phyloP scores from a whole-genome alignment of 495 filamentous ascomycete species.

The Penicillium samsonianum region DNA sequence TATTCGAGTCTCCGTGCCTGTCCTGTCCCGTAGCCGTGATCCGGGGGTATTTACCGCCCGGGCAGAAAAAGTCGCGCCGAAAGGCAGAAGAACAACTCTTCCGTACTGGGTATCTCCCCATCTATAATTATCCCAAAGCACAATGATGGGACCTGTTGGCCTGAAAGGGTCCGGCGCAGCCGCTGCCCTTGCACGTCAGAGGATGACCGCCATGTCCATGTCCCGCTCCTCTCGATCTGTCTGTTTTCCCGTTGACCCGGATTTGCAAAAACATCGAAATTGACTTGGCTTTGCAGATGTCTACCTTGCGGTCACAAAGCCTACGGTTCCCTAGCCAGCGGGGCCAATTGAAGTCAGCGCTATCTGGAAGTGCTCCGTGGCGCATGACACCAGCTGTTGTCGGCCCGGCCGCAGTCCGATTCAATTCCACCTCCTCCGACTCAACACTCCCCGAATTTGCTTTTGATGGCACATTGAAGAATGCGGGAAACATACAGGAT shows the following conservation, averaged over 20 bases:
- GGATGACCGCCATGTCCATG: constrained; percentile 31
- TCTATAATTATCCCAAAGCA: constrained; percentile 21
- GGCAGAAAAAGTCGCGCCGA: constrained; percentile 44
- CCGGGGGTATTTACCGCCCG: constrained; percentile 29
- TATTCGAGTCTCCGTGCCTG: neutral
- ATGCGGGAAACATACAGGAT: constrained; percentile 35
- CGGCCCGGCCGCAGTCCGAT: constrained; percentile 36
- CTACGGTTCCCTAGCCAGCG: constrained; percentile 26
- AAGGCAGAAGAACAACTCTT: constrained; percentile 20
- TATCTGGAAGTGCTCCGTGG: constrained; percentile 31
- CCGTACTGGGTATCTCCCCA: constrained; percentile 16
- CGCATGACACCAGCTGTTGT: constrained; percentile 24
- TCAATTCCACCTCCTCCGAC: constrained; percentile 47
- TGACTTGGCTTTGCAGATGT: constrained; percentile 38
- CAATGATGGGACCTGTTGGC: constrained; percentile 42
- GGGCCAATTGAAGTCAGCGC: constrained; percentile 25
- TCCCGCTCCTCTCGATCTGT: constrained; percentile 43
- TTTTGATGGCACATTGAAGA: constrained; percentile 12
- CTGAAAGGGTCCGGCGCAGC: constrained; percentile 35
- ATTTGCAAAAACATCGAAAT: constrained; percentile 16
- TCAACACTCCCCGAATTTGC: constrained; percentile 24
- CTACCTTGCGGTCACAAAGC: constrained; percentile 37
- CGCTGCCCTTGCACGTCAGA: constrained; percentile 38
- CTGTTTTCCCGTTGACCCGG: constrained; percentile 21
- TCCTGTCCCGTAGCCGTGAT: constrained; percentile 6